These are phyloP conservation scores for Ophiostoma ulmi DNA, from an alignment of 2,329 filamentous ascomycete species.

Conservation along the genomic window DNA sequence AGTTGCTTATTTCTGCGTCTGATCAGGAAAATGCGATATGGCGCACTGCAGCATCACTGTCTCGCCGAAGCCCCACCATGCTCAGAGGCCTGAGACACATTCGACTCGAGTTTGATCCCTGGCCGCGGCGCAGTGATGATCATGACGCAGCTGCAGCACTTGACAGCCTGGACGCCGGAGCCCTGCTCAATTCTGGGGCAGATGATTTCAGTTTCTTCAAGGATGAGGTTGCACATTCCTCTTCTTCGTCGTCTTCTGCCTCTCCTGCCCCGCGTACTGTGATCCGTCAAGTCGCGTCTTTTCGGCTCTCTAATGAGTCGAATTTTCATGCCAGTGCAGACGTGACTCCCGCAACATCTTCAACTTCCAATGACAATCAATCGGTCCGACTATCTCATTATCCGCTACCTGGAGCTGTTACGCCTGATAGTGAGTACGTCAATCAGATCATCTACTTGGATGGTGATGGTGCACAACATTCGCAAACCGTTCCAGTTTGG, in stretches of 20 bases:
- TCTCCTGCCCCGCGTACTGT: background rate
- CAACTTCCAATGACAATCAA: background rate
- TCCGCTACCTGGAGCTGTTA: slow-evolving; percentile 16
- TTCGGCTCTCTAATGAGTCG: background rate
- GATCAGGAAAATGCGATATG: slow-evolving; percentile 42
- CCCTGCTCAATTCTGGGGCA: slow-evolving; percentile 38
- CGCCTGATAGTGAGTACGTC: slow-evolving; percentile 26
- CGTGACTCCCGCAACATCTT: background rate
- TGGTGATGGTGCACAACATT: slow-evolving; percentile 23
- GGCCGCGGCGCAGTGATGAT: slow-evolving; percentile 36
- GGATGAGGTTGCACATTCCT: slow-evolving; percentile 23
- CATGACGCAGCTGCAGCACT: slow-evolving; percentile 27
- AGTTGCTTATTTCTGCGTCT: slow-evolving; percentile 45
- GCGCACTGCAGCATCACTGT: slow-evolving; percentile 29
- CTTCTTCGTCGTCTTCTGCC: background rate
- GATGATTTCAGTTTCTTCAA: slow-evolving; percentile 47
- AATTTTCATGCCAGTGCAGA: background rate
- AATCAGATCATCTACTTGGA: slow-evolving; percentile 31
- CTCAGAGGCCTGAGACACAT: slow-evolving; percentile 51
- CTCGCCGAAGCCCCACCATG: slow-evolving; percentile 39
- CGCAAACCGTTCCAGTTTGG: slow-evolving; percentile 42
- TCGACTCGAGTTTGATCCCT: slow-evolving; percentile 50
- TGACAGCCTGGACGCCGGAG: slow-evolving; percentile 39
- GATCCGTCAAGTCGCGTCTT: background rate
- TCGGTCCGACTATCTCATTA: slow-evolving; percentile 20